These are phyloP conservation scores for Aspergillus wentii DNA, from an alignment of 495 filamentous ascomycete species.

Conservation along the genomic window DNA sequence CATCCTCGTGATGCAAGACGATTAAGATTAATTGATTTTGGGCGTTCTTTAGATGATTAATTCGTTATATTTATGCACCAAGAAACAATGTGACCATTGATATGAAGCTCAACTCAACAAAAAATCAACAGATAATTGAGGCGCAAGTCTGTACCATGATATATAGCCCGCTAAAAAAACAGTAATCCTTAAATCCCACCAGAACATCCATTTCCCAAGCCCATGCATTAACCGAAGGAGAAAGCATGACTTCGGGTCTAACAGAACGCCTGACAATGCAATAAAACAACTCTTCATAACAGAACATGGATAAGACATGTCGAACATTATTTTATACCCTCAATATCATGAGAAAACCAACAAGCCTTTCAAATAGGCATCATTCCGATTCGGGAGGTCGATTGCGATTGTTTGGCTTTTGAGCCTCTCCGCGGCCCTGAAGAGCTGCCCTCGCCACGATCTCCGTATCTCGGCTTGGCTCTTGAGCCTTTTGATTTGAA, in stretches of 20 bases:
- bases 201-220: background rate
- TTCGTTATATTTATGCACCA: background rate
- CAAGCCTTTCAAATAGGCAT: conserved; percentile 35
- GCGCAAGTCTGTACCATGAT: background rate
- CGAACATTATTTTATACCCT: conserved; percentile 11
- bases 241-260: background rate
- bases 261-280: conserved; percentile 1
- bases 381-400: conserved; percentile 38
- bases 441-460: conserved; percentile 19
- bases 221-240: background rate
- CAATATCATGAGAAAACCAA: conserved; percentile 14
- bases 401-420: conserved; percentile 24
- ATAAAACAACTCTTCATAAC: background rate
- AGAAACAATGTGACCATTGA: background rate
- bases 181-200: background rate
- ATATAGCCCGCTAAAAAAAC: background rate
- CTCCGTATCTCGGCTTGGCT: conserved; percentile 20
- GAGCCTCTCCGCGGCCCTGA: conserved; percentile 22
- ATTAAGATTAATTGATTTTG: conserved; percentile 80
- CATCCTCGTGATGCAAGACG: conserved; percentile 76
- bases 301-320: background rate
- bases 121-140: conserved; percentile 20
- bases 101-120: background rate
- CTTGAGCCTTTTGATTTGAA: conserved; percentile 21
- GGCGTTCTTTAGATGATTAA: conserved; percentile 66